Evolutionary conservation across 129 eudicot genomes (phyloP), one percentile per base, ranked within the genome.

Genomic region (Lonicera japonica): DNA sequence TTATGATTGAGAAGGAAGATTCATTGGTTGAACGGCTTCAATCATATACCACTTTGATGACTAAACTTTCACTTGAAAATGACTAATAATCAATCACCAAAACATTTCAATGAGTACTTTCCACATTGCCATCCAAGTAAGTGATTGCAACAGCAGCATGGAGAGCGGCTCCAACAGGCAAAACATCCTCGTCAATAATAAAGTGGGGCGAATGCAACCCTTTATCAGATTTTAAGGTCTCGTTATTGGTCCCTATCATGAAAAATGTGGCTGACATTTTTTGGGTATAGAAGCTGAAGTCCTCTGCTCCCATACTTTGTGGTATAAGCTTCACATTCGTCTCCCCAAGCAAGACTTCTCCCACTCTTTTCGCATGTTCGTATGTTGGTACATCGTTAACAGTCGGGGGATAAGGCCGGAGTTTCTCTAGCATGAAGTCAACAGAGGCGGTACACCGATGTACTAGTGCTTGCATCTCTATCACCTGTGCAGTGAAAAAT

Each of bases 61-160:
- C n/a, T n/a, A n/a, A n/a, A 29, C 36, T 29, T 29, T 29, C n/a
- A n/a, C n/a, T n/a, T n/a, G n/a, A n/a, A 29, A 29, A 29, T 29
- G 4, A 29, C 36, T 29, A 43, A 43, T 10, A 43, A 14, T 10
- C 3, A n/a, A 43, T 2, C 8, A 1, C 3, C 21, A 5, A 17
- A 50, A 20, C 55, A 20, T 63, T 63, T n/a, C 41, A 52, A 23
- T 59, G 54, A 61, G 34, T 29, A 29, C 36, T 40, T n/a, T 66
- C 54, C 43, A 55, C 43, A 46, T 66, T 69, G 43, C 34, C 13
- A 52, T 79, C 76, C 67, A 83, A 58, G 72, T 79, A 83, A 45
- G 82, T 15, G 11, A 81, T 34, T 5, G 92, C 92, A 52, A 84
- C 84, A n/a, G 92, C 82, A 47, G 87, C 87, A 75, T 84, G 92